Evolutionary conservation across 805 yeast genomes (phyloP), one percentile per base, ranked within the genome.

Genomic region (Lachancea sp.): DNA sequence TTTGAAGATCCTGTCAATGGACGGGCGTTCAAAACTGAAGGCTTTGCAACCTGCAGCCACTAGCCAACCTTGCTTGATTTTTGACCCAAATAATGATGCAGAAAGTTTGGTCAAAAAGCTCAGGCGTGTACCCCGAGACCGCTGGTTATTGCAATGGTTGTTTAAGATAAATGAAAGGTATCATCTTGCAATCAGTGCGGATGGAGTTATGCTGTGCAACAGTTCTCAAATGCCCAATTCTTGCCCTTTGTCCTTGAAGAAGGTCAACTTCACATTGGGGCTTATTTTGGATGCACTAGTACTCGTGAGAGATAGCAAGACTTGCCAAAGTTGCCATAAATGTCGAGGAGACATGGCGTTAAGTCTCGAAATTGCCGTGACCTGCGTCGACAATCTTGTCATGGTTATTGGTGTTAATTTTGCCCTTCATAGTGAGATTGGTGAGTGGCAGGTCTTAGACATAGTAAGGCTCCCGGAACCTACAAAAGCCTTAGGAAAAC

Each of bases 1-100:
- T 30, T 50, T 60, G 59, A 55, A 52, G 25, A 54, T 60, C 26
- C 41, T 56, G 11, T 42, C 53, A 38, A 49, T 58, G 35, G 62
- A 58, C 42, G 41, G 51, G 13, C 50, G 47, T 42, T 39, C 51
- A 29, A 46, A 45, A 7, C 41, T 56, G 1, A 48, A 48, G 12
- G 50, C 51, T 3, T 59, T 59, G 25, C 50, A 54, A 19, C 65
- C 65, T 8, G 52, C 50, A 38, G 49, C 42, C 25, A 50, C 51
- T 18, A 57, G 56, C 41, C 50, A 48, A 17, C 57, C 59, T 26
- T 29, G 47, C 19, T 33, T 45, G 33, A 52, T 39, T 36, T 31
- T 58, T 1, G 56, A 57, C n/a, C 44, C 54, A 12, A 48, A 52
- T 27, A 51, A 48, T 19, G 42, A 41, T 18, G 38, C 33, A 22